Evolutionary conservation across 1,284 basidiomycete species (phyloP).

Genomic region (Phellinidium pouzarii): DNA sequence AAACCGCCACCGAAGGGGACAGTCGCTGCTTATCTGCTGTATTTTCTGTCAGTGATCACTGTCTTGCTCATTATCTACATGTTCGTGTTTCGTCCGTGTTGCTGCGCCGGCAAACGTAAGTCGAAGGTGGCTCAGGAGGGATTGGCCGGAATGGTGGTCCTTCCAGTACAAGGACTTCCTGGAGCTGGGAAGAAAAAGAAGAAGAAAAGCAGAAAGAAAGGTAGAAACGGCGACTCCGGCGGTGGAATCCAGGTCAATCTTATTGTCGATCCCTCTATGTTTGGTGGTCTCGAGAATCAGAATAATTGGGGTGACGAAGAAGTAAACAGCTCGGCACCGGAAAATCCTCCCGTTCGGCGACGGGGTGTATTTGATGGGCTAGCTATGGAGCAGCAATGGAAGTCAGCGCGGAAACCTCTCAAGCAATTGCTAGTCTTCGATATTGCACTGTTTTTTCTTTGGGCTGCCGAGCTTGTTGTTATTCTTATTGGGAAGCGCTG

Average conservation of each 20-base stretch:
- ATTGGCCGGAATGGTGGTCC: conserved; percentile 52
- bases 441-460: conserved; percentile 41
- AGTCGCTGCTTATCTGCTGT: conserved; percentile 49
- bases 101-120: conserved; percentile 30
- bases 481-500: conserved; percentile 56
- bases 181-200: conserved; percentile 34
- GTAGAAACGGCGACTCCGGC: conserved; percentile 25
- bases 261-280: conserved; percentile 59
- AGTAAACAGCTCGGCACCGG: conserved; percentile 24
- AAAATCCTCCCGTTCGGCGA: conserved; percentile 26
- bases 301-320: conserved; percentile 25
- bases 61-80: conserved; percentile 46
- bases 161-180: conserved; percentile 47
- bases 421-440: conserved; percentile 50
- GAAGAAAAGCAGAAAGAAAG: conserved; percentile 29
- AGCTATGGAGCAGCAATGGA: conserved; percentile 60
- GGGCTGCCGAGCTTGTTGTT: conserved; percentile 53
- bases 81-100: conserved; percentile 54
- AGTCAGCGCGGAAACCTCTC: conserved; percentile 42
- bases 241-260: conserved; percentile 62
- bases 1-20: conserved; percentile 51
- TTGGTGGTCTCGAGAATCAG: conserved; percentile 32
- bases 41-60: conserved; percentile 48
- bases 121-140: conserved; percentile 26
- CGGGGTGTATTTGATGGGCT: conserved; percentile 51